Evolutionary conservation across 345 rosid genomes (phyloP), one percentile per base, ranked within the genome.

Genomic region (Salix suchowensis): DNA sequence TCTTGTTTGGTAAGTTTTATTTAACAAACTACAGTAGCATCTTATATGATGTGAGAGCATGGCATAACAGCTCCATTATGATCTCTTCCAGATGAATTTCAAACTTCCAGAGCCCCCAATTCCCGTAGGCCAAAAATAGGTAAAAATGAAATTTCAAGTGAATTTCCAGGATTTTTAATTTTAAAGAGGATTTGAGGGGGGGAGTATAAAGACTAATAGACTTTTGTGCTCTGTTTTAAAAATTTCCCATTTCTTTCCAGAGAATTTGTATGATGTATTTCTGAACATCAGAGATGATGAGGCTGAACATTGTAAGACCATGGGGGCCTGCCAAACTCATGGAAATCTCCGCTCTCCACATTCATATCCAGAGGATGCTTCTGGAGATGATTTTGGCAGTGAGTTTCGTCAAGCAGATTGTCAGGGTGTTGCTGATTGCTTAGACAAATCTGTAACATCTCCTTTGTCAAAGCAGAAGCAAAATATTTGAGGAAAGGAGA

Each of bases 261-360:
- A 91, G 77, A 96, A 91, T 85, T 79, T 96, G 80, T 93, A 92
- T 2, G 99, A 93, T 39, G 96, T 91, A 84, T 96, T 96, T 84
- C 28, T 91, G 77, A 96, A 93, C 86, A 82, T 96, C 50, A 87
- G 99, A 87, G 99, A 96, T 6, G 97, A 96, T 18, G 98, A 96
- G 87, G 99, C 94, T 30, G 99, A 96, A 79, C 99, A 96, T 74
- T 93, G 98, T 68, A 92, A 96, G 88, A 96, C 99, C 1, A 93
- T 93, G 99, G 91, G 82, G 83, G 96, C 94, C 58, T 96, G 98
- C 77, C 99, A 96, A 74, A 96, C 83, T 19, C 96, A 82, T 18
- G 99, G 97, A 55, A 92, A 82, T 62, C 97, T 96, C 21, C 91
- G 84, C 7, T 96, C 99, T 11, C 99, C 99, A 26, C 99, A 96